A percentile compares a stretch with the other conserved stretches of the same genome.
phyloP scores from a whole-genome alignment of 371 early-diverging fungal genomes.

The Rhizomucor pusillus region DNA sequence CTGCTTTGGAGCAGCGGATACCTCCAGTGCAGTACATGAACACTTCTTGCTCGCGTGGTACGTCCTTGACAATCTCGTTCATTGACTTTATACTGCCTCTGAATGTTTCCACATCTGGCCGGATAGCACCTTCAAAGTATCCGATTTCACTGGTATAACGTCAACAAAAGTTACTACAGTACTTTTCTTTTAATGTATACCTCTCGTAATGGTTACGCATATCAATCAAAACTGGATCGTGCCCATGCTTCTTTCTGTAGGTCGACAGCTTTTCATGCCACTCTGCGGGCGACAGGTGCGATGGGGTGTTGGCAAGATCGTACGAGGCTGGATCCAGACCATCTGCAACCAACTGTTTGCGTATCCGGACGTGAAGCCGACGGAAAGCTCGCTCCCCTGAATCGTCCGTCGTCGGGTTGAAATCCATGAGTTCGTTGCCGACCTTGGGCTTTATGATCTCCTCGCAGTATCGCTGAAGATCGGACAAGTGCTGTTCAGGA shows the following conservation, averaged over 20 bases:
- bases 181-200: conserved; percentile 16
- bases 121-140: conserved; percentile 68
- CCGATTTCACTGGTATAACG: conserved; percentile 60
- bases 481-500: conserved; percentile 47
- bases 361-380: conserved; percentile 71
- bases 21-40: conserved; percentile 88
- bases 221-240: conserved; percentile 65
- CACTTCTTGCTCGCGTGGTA: conserved; percentile 58
- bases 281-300: conserved; percentile 64
- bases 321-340: conserved; percentile 55
- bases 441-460: conserved; percentile 24
- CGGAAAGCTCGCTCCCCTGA: conserved; percentile 54
- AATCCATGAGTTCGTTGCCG: conserved; percentile 46
- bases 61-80: conserved; percentile 48
- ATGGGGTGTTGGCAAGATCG: conserved; percentile 61
- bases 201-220: conserved; percentile 84
- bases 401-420: conserved; percentile 74
- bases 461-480: conserved; percentile 39
- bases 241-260: conserved; percentile 35
- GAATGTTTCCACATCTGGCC: conserved; percentile 78
- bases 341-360: conserved; percentile 68
- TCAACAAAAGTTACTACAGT: background rate
- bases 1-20: conserved; percentile 75
- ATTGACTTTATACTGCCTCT: conserved; percentile 54
- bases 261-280: conserved; percentile 56